Conservation (phyloP, 768 basidiomycete species). For the Rhodosporidiobolus sp. region DNA sequence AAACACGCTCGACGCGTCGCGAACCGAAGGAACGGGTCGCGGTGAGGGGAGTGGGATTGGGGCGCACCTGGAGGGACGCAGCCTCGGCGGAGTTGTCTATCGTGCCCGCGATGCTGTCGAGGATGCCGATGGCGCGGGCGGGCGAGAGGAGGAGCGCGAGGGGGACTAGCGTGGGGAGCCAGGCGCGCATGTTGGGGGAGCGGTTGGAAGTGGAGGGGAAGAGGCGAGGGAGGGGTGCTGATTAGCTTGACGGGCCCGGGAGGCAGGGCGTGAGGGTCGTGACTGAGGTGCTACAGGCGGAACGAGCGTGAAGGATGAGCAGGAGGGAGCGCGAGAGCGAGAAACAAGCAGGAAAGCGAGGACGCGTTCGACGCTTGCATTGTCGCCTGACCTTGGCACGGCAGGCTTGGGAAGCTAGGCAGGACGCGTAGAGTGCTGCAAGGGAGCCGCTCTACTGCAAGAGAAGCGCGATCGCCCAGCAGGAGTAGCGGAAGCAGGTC, state of each 20-base stretch:
- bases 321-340: neutral
- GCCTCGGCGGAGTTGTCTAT: constrained; percentile 13
- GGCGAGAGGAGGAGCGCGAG: neutral
- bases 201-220: no score
- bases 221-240: neutral
- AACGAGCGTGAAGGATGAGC: neutral
- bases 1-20: neutral
- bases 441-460: no score
- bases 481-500: no score
- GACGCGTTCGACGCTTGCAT: neutral
- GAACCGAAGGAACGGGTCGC: neutral
- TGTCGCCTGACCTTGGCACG: constrained; percentile 1
- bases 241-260: no score
- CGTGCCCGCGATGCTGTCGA: neutral
- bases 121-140: no score
- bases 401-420: no score
- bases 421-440: no score
- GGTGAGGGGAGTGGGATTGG: no score
- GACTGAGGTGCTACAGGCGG: neutral
- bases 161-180: neutral
- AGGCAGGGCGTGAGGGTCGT: neutral
- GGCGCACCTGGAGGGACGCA: constrained; percentile 2
- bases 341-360: no score
- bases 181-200: neutral
- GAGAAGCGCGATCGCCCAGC: no score